These are phyloP conservation scores for Nicotiana paniculata DNA, from an alignment of 257 asterid genomes.

Conservation along the genomic window DNA sequence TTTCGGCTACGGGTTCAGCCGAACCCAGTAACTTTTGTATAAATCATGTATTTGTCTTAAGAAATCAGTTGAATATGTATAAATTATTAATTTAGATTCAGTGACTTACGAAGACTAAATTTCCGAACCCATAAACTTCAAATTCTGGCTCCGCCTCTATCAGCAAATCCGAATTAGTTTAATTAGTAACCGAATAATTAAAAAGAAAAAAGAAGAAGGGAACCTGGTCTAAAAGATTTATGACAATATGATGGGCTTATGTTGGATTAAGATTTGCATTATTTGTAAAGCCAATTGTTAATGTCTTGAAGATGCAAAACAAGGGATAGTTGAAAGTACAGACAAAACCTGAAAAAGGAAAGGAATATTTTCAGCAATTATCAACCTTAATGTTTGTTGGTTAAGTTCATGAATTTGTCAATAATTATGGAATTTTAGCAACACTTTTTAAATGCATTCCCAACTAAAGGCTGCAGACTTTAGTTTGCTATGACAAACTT, in stretches of 20 bases:
- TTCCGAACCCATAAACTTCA: no score
- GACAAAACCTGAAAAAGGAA: neutral
- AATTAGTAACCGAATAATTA: no score
- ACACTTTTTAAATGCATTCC: conserved; percentile 10
- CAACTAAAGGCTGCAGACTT: conserved; percentile 7
- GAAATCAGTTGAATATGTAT: no score
- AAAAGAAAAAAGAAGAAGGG: no score
- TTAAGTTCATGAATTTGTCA: conserved; percentile 38
- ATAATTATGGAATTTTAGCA: conserved; percentile 7
- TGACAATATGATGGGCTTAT: neutral
- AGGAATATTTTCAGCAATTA: conserved; percentile 23
- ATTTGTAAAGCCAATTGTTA: conserved; percentile 7
- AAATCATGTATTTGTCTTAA: no score
- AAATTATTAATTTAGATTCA: no score
- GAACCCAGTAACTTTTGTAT: no score
- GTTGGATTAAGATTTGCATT: neutral
- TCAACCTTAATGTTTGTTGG: conserved; percentile 3
- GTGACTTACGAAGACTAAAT: no score
- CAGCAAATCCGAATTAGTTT: no score
- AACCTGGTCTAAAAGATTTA: neutral
- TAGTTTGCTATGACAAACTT: neutral
- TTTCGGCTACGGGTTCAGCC: no score
- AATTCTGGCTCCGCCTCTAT: no score
- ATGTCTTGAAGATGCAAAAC: conserved; percentile 11
- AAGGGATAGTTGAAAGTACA: neutral